These are phyloP conservation scores for Sporothrix brunneoviolacea DNA, from an alignment of 2,329 filamentous ascomycete species.

Conservation along the genomic window DNA sequence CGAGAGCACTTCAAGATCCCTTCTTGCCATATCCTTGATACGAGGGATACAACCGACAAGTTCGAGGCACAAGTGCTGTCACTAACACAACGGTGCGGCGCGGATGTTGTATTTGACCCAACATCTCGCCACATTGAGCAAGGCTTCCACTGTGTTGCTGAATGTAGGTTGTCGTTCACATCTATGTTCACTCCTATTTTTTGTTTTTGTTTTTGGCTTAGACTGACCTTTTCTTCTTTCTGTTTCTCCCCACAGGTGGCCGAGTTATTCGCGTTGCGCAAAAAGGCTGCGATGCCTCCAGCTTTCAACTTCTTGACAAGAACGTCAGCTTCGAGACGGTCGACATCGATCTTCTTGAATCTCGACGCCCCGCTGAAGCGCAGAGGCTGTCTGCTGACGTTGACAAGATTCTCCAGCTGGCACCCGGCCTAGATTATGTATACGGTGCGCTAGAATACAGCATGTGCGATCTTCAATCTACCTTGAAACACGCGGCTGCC, in stretches of 20 bases:
- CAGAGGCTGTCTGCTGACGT: slow-evolving; percentile 11
- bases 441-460: not conserved
- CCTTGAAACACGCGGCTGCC: not conserved
- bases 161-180: slow-evolving; percentile 12
- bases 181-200: not conserved
- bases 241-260: slow-evolving; percentile 10
- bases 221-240: not conserved
- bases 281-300: not conserved
- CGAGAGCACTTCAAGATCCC: slow-evolving; percentile 15
- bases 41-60: not conserved
- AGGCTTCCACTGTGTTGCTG: slow-evolving; percentile 26
- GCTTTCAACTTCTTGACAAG: not conserved
- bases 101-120: slow-evolving; percentile 42
- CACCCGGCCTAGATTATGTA: not conserved
- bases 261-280: slow-evolving; percentile 15
- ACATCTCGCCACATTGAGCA: slow-evolving; percentile 30
- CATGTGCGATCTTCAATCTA: slow-evolving; percentile 10
- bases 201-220: no score
- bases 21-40: slow-evolving; percentile 30
- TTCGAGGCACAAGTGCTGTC: slow-evolving; percentile 23
- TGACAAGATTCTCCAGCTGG: slow-evolving; percentile 8
- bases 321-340: slow-evolving; percentile 21
- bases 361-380: slow-evolving; percentile 3
- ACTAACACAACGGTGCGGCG: slow-evolving; percentile 27
- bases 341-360: slow-evolving; percentile 17